These are phyloP conservation scores for Haematococcus sp. DNA, from an alignment of 139 green algal species.

Conservation along the genomic window DNA sequence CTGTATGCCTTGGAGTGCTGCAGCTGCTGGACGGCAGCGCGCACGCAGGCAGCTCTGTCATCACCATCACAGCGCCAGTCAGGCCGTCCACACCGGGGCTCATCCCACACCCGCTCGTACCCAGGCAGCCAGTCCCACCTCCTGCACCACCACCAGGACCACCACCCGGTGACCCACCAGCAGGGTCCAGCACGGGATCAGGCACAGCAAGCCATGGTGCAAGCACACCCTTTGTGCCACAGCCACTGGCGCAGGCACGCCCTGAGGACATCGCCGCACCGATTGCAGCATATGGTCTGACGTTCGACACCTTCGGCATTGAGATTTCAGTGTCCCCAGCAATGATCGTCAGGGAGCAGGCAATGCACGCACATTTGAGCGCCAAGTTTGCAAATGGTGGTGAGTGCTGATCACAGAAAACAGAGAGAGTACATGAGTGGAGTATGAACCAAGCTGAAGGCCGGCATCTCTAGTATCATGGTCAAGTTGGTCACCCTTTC, in stretches of 20 bases:
- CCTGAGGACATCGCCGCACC: background rate
- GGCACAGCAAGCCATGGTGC: background rate
- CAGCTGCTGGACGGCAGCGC: constrained; percentile 9
- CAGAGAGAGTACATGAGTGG: too few species aligned
- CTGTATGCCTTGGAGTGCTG: constrained; percentile 3
- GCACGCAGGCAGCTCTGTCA: background rate
- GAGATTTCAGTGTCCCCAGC: background rate
- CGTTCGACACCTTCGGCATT: constrained; percentile 4
- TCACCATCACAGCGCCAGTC: too few species aligned
- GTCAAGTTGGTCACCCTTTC: too few species aligned
- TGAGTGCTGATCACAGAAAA: too few species aligned
- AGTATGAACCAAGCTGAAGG: too few species aligned
- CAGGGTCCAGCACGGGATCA: background rate
- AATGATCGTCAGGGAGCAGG: background rate
- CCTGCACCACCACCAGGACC: background rate
- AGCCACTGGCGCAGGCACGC: background rate
- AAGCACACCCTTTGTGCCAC: background rate
- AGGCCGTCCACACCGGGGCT: too few species aligned
- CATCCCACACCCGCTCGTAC: too few species aligned
- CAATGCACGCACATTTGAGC: constrained; percentile 3
- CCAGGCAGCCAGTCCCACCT: background rate
- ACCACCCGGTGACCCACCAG: background rate
- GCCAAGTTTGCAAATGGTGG: too few species aligned
- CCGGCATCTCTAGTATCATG: too few species aligned
- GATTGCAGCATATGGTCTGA: background rate